Base-by-base conservation (phyloP, 768 basidiomycete species). In the Mycena pura region DNA sequence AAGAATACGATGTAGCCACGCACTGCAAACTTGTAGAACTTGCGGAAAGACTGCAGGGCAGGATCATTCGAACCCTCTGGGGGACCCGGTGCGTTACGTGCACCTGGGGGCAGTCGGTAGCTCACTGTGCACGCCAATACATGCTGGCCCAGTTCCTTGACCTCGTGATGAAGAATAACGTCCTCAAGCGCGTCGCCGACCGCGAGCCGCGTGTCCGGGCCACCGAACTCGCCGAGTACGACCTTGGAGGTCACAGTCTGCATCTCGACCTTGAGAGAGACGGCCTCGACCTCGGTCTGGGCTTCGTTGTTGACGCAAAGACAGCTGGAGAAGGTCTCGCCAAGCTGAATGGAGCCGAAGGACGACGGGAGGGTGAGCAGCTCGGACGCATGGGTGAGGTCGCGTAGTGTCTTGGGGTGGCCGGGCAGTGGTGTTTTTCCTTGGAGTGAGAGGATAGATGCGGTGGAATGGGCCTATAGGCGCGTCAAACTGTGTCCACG, bases 131-230 rank as follows among this genome's bases (percentile, higher is more conserved):
- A 95, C 2, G 88, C 92, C 36, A 98, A 78, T 11, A 96, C 92
- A 73, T 96, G 95, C 70, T 93, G 88, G 1, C 94, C 95, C 19
- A 96, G 80, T 70, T 98, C 95, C 75, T 97, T 97, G 65, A 97
- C 92, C 76, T 98, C 96, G 69, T 93, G 91, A 61, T 86, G 81
- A 1, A n/a, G n/a, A n/a, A 94, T 88, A 15, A 91, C 76, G 40
- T 80, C 77, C 70, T 93, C 89, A 29, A 92, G 68, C 0, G 85
- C 85, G 68, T 87, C 85, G 22, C 86, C 85, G 2, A 82, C 79
- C 0, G 72, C 53, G 47, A 96, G 75, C 22, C 70, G 74, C 34
- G 80, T 73, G 3, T 79, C 79, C 9, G 76, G 60, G 4, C 86
- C 87, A 5, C 90, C 90, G 45, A 86, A 82, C 67, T 91, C 91